A percentile compares a stretch with the other conserved stretches of the same genome.
Conservation (phyloP, 148 eudicot genomes). For the Fagopyrum esculentum region DNA sequence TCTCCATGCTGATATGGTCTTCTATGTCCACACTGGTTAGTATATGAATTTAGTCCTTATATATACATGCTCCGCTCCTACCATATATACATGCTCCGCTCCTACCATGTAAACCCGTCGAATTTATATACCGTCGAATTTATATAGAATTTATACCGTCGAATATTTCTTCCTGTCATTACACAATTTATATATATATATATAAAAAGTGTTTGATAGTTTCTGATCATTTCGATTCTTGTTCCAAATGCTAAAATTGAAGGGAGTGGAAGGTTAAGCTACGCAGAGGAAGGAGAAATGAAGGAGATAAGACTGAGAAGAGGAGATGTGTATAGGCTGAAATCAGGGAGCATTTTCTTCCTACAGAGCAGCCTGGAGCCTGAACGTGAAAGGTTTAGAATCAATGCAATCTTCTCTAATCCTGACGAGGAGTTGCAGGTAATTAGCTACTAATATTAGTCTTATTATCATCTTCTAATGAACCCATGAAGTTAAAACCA, state of each 20-base stretch:
- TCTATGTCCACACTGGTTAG: constrained; percentile 73
- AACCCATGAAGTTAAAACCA: too few species aligned
- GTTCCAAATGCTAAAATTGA: too few species aligned
- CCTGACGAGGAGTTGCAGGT: constrained; percentile 16
- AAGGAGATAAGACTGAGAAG: constrained; percentile 19
- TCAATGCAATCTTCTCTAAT: constrained; percentile 51
- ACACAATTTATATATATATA: too few species aligned
- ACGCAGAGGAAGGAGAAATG: constrained; percentile 28
- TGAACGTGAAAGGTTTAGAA: constrained; percentile 42
- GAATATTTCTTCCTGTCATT: too few species aligned
- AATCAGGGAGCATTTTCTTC: constrained; percentile 51
- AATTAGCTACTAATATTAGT: neutral
- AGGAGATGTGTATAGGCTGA: constrained; percentile 57
- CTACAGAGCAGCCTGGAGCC: constrained; percentile 47
- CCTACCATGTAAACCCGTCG: too few species aligned
- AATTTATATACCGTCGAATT: too few species aligned
- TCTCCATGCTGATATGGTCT: constrained; percentile 73
- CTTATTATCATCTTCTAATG: neutral
- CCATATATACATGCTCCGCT: too few species aligned
- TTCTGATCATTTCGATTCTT: too few species aligned
- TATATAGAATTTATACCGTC: too few species aligned
- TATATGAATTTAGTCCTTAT: too few species aligned
- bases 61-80: too few species aligned
- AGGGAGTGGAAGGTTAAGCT: constrained; percentile 70
- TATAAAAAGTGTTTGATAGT: too few species aligned